These are phyloP conservation scores for Verticillium zaregamsianum DNA, from an alignment of 2,329 filamentous ascomycete species.

Conservation along the genomic window DNA sequence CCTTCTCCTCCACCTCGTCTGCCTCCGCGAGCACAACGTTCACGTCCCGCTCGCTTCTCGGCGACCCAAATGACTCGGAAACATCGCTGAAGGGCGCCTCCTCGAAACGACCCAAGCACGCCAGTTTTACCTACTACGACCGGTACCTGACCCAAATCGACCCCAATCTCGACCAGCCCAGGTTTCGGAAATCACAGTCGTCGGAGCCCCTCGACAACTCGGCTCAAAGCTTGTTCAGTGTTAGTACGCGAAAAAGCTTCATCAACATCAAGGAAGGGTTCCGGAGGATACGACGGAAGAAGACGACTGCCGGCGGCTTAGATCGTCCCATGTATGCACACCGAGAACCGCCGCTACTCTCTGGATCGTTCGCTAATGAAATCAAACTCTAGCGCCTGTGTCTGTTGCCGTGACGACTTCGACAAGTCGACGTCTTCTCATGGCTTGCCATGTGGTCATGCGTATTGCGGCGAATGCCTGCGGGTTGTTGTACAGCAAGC, in stretches of 20 bases:
- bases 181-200: conserved; percentile 29
- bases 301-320: conserved; percentile 27
- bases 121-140: conserved; percentile 49
- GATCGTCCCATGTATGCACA: conserved; percentile 27
- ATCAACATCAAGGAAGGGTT: conserved; percentile 41
- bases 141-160: conserved; percentile 43
- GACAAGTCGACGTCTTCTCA: conserved; percentile 37
- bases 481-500: conserved; percentile 50
- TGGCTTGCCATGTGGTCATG: conserved; percentile 53
- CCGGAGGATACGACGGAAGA: conserved; percentile 37
- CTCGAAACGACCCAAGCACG: conserved; percentile 24
- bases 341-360: background rate
- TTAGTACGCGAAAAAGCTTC: conserved; percentile 40
- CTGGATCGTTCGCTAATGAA: background rate
- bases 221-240: conserved; percentile 37
- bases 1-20: conserved; percentile 37
- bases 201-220: conserved; percentile 22
- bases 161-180: conserved; percentile 37
- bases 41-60: conserved; percentile 37
- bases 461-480: conserved; percentile 53
- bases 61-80: conserved; percentile 15
- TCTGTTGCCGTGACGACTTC: conserved; percentile 53
- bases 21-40: conserved; percentile 34
- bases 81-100: conserved; percentile 13
- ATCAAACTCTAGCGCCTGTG: conserved; percentile 38